Evolutionary conservation across 1,139 yeast species (phyloP).

Genomic region (Nakaseomyces kungkrabaensis): DNA sequence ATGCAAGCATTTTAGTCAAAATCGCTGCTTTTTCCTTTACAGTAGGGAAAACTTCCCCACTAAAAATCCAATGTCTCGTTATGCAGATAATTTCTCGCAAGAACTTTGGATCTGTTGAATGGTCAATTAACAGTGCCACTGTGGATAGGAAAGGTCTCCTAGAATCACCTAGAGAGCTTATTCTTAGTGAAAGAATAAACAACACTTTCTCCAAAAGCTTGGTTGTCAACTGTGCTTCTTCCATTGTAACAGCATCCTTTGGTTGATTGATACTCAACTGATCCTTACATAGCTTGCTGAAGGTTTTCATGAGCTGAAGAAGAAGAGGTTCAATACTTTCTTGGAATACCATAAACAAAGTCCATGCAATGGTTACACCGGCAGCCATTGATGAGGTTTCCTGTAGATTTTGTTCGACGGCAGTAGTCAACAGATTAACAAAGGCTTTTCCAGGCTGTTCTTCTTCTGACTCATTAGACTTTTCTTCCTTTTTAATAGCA

Average conservation of each 20-base stretch:
- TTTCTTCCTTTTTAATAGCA: constrained; percentile 40
- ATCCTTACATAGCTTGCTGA: constrained; percentile 81
- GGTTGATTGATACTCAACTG: constrained; percentile 62
- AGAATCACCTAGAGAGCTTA: constrained; percentile 82
- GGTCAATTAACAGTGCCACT: constrained; percentile 81
- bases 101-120: constrained; percentile 70
- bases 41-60: constrained; percentile 84
- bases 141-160: constrained; percentile 78
- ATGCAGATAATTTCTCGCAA: constrained; percentile 67
- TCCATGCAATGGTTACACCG: constrained; percentile 81
- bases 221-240: constrained; percentile 71
- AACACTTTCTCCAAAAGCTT: constrained; percentile 65
- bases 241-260: constrained; percentile 31
- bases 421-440: constrained; percentile 48
- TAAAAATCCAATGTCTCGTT: constrained; percentile 84
- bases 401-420: constrained; percentile 75
- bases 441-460: constrained; percentile 56
- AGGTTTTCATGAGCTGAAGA: constrained; percentile 72
- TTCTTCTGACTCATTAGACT: constrained; percentile 35
- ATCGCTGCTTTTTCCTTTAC: constrained; percentile 95
- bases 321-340: constrained; percentile 62
- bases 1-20: constrained; percentile 85
- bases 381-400: constrained; percentile 81
- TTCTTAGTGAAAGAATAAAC: constrained; percentile 69
- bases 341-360: constrained; percentile 66